Evolutionary conservation across 129 eudicot genomes (phyloP).

Genomic region (Escallonia herrerae): DNA sequence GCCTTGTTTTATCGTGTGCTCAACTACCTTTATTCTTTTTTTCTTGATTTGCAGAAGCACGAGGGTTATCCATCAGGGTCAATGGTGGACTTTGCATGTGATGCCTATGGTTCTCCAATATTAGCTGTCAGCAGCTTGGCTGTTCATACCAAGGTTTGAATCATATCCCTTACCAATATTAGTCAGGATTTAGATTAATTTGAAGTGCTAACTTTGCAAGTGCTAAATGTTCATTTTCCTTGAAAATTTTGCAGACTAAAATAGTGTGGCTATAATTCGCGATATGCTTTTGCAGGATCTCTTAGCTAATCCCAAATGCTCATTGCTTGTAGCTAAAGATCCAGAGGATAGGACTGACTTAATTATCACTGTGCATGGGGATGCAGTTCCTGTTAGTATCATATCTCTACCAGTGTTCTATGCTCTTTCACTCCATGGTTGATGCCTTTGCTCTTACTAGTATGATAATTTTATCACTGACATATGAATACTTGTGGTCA

Average conservation of each 20-base stretch:
- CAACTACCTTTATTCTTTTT: slow-evolving; percentile 3
- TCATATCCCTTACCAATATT: not conserved
- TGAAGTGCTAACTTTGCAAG: not conserved
- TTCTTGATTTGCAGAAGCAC: slow-evolving; percentile 53
- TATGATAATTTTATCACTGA: slow-evolving; percentile 1
- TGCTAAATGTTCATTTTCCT: not conserved
- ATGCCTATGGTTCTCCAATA: slow-evolving; percentile 77
- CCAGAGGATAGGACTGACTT: slow-evolving; percentile 91
- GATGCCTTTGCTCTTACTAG: slow-evolving; percentile 4
- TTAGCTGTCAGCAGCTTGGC: slow-evolving; percentile 94
- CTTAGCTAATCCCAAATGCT: slow-evolving; percentile 74
- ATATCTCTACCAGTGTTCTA: not conserved
- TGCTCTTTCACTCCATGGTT: slow-evolving; percentile 1
- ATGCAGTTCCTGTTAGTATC: slow-evolving; percentile 67
- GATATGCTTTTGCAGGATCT: slow-evolving; percentile 72
- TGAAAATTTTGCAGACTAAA: too few relatives aligned
- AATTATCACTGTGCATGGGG: slow-evolving; percentile 84
- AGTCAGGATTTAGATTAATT: not conserved
- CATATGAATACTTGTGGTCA: slow-evolving; percentile 9
- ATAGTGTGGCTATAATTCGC: not conserved
- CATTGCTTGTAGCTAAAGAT: slow-evolving; percentile 90
- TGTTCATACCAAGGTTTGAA: slow-evolving; percentile 84
- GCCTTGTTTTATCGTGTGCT: not conserved
- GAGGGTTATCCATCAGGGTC: slow-evolving; percentile 92
- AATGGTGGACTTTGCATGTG: slow-evolving; percentile 97